Evolutionary conservation across 495 filamentous ascomycete species (phyloP).

Genomic region (Penicillium egyptiacum): DNA sequence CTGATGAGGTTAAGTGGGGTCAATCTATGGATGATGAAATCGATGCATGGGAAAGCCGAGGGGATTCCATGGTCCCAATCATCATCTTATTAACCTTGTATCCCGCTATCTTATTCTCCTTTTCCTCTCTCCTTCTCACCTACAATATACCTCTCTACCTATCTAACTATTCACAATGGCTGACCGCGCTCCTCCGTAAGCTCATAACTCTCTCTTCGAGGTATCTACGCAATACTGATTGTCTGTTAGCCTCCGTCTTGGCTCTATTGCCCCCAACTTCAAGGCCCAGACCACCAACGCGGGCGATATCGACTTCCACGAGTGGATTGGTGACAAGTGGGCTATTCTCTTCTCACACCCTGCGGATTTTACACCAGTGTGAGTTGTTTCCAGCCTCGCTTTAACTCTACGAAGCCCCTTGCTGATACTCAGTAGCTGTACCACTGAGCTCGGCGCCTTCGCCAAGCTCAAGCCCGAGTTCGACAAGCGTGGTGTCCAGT

Average conservation of each 20-base stretch:
- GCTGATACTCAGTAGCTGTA: conserved; percentile 57
- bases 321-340: conserved; percentile 94
- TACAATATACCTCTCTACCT: conserved; percentile 1
- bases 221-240: conserved; percentile 4
- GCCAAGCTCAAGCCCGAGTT: conserved; percentile 98
- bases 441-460: conserved; percentile 96
- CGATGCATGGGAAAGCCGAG: conserved; percentile 1
- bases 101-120: conserved; percentile 11
- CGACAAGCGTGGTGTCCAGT: conserved; percentile 86
- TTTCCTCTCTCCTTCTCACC: conserved; percentile 7
- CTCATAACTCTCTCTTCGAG: conserved; percentile 13
- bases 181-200: conserved; percentile 52
- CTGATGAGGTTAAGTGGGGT: neutral
- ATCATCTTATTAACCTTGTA: conserved; percentile 23
- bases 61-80: too few relatives aligned
- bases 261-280: conserved; percentile 89
- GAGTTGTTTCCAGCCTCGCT: neutral
- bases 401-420: neutral
- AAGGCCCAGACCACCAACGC: conserved; percentile 86
- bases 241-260: conserved; percentile 73
- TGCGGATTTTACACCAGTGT: conserved; percentile 70
- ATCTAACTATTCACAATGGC: conserved; percentile 49
- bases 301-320: conserved; percentile 93
- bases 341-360: conserved; percentile 97
- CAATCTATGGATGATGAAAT: too few relatives aligned